Evolutionary conservation across 139 green algal species (phyloP), one percentile per base, ranked within the genome.

Genomic region (Klebsormidium nitens): DNA sequence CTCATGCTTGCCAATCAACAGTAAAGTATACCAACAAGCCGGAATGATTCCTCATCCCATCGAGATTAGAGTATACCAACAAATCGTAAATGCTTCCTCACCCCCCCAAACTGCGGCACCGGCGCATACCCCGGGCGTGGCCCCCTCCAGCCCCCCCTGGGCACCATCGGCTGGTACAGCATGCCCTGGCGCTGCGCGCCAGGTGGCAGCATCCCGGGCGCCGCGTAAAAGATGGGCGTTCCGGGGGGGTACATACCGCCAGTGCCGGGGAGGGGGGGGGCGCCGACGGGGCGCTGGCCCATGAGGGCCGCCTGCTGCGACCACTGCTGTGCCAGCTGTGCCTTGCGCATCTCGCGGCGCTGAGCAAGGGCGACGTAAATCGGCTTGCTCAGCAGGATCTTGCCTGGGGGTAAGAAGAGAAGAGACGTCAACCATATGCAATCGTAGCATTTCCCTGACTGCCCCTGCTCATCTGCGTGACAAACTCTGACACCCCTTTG

Each of bases 321-420:
- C 36, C 78, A 86, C 64, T 85, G 78, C 55, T 71, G 60, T 71
- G 81, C 49, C n/a, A 86, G 71, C 48, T 83, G 73, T 19, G 74
- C 79, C 44, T 59, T 52, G 40, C 81, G 78, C 31, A 80, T 75
- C 56, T 87, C 81, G 46, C 82, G 81, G 48, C 80, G 74, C 67
- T 87, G 81, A 23, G 81, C 81, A 19, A 87, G 63, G 6, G 81
- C 81, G 8, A 87, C 81, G 55, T 87, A 87, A 26, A 87, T 47
- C 1, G 81, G 81, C 58, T 85, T 85, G 0, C 64, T 52, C 28
- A 59, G 60, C 31, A 84, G 37, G 47, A 83, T 80, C 52, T n/a
- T 14, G n/a, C n/a, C n/a, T n/a, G n/a, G n/a, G n/a, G n/a, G n/a
- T n/a, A n/a, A n/a, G n/a, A n/a, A n/a, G n/a, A n/a, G n/a, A n/a